Base-by-base conservation (phyloP, 2,329 filamentous ascomycete genomes). In the Curvularia spicifera region DNA sequence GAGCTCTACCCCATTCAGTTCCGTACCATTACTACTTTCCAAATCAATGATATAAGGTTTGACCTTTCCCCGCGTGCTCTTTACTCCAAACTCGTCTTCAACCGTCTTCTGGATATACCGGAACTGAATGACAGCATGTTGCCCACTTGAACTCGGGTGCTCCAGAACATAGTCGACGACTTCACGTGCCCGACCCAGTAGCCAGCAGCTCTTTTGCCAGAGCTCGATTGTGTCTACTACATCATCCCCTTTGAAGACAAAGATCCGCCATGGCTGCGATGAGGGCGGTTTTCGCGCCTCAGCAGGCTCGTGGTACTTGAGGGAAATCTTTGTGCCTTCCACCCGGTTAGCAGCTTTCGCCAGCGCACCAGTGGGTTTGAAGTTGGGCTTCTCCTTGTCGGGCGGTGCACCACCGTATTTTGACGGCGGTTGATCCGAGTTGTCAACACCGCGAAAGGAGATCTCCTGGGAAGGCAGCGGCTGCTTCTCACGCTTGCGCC, bases 41-140 rank as follows among this genome's bases (percentile, higher is more conserved):
- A 99, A 80, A 77, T 99, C 95, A 64, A 99, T 91, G 8, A 98
- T 76, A 78, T 98, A 99, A 0, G 93, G 93, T 79, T 79, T 82
- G 26, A 84, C 82, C 58, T 76, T 89, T 18, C 71, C 73, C 51
- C 63, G 65, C 42, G 67, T 70, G 55, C 69, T 69, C 58, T 69
- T 69, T n/a, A 75, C 72, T 22, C 91, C 91, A 57, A 89, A 83
- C 72, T 88, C 90, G 73, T 97, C 93, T 78, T 97, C 92, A 68
- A 96, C 92, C 61, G 86, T 86, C 78, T 89, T 93, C 71, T 92
- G 90, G 20, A 90, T 86, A 72, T 92, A 89, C 37, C 95, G 87
- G 71, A 99, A 99, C 75, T 99, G 95, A 43, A 99, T 85, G 8
- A 93, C 95, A 0, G 94, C 94, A 76, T 99, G 95, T 78, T 99